These are phyloP conservation scores for Cymbopogon flexuosus DNA, from an alignment of 202 grass and related monocot species.

Conservation along the genomic window DNA sequence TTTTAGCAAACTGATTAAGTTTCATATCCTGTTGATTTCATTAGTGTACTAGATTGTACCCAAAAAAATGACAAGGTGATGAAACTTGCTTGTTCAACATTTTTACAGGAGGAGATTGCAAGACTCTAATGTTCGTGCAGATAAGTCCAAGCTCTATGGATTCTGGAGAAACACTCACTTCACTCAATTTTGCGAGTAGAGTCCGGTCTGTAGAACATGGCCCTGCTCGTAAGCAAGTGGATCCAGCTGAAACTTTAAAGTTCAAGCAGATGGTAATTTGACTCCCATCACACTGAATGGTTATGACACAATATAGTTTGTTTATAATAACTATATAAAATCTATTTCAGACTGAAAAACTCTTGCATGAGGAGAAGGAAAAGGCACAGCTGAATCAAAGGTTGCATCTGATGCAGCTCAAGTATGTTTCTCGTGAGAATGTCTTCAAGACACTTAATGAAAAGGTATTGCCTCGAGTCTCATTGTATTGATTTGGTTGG, in stretches of 20 bases:
- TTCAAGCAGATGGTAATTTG: conserved; percentile 76
- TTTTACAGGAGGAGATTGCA: conserved; percentile 90
- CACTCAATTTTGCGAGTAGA: conserved; percentile 87
- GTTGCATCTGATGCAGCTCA: conserved; percentile 69
- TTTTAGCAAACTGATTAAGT: conserved; percentile 23
- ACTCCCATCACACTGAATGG: neutral
- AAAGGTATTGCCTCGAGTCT: conserved; percentile 46
- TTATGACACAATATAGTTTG: neutral
- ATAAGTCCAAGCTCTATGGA: conserved; percentile 87
- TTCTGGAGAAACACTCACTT: conserved; percentile 75
- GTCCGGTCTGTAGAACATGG: conserved; percentile 82
- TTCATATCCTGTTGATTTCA: neutral
- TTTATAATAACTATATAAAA: conserved; percentile 22
- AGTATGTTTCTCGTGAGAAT: conserved; percentile 73
- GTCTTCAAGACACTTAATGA: conserved; percentile 66
- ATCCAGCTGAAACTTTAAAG: conserved; percentile 78
- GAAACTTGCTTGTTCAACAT: neutral
- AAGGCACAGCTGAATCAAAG: conserved; percentile 51
- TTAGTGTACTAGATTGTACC: neutral
- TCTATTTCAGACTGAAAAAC: conserved; percentile 64
- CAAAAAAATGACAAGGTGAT: neutral
- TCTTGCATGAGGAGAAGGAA: conserved; percentile 67
- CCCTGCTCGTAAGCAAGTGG: conserved; percentile 70
- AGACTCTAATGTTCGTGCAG: conserved; percentile 94
- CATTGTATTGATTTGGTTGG: neutral